Percentiles rank a stretch among this genome's conserved stretches.
These are phyloP conservation scores for Podila minutissima DNA, from an alignment of 192 early-diverging fungal genomes.

Conservation along the genomic window DNA sequence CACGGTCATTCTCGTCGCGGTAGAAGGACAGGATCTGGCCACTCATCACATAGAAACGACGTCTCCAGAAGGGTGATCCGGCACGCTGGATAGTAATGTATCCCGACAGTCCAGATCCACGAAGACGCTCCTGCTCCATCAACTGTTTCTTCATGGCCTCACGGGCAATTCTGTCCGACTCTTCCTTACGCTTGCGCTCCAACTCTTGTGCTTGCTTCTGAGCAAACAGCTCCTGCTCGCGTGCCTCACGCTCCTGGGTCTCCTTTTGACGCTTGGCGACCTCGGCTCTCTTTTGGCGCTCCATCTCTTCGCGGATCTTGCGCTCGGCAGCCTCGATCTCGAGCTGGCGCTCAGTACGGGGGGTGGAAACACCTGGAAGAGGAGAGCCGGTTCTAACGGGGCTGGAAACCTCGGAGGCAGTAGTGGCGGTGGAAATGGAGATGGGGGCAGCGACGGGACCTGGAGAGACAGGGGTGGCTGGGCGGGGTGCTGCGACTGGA, in stretches of 20 bases:
- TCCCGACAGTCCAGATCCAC: conserved; percentile 51
- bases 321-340: conserved; percentile 46
- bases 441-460: background rate
- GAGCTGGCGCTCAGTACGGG: conserved; percentile 42
- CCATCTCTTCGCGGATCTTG: conserved; percentile 44
- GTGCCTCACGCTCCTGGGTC: conserved; percentile 39
- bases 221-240: conserved; percentile 30
- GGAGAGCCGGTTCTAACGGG: conserved; percentile 36
- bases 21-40: conserved; percentile 58
- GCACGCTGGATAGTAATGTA: conserved; percentile 59
- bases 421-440: conserved; percentile 17
- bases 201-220: conserved; percentile 56
- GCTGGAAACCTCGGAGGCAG: conserved; percentile 19
- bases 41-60: conserved; percentile 68
- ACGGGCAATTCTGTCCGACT: conserved; percentile 44
- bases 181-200: conserved; percentile 63
- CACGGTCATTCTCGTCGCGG: conserved; percentile 56
- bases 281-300: conserved; percentile 51
- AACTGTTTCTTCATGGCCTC: conserved; percentile 55
- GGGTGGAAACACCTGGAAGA: conserved; percentile 34
- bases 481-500: conserved; percentile 34
- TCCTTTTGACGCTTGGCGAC: conserved; percentile 43
- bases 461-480: conserved; percentile 7
- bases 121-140: conserved; percentile 53
- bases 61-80: conserved; percentile 64